Base-by-base conservation (phyloP, 169 alveolate species). In the Eimeria sp. region DNA sequence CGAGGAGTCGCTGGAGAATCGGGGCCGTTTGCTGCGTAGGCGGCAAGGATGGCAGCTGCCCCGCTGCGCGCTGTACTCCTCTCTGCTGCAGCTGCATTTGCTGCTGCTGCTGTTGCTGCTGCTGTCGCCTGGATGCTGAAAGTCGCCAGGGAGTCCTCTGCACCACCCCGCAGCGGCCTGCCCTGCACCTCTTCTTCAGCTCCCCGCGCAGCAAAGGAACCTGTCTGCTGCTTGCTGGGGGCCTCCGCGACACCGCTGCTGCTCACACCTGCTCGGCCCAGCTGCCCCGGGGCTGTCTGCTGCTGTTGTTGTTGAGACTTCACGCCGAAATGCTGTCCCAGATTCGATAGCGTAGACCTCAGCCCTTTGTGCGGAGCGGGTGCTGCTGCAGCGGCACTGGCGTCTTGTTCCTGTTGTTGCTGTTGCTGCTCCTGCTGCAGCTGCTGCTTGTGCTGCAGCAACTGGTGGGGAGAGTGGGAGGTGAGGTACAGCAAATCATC, bases 241-340 rank as follows among this genome's bases (percentile, higher is more conserved):
- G 82, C 27, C 54, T 72, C 82, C 51, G 16, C 51, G 10, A 34
- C n/a, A 13, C 9, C 11, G 82, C 54, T 72, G 82, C 54, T 40
- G 82, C 27, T 72, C 82, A 72, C 34, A 27, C 82, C 67, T 43
- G 89, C n/a, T 45, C 61, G 73, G 76, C 58, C 13, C 14, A 16
- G 76, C 34, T 49, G 91, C 34, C 54, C 40, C 47, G 54, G 9
- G 9, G 76, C 54, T 57, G 91, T 51, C 63, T 20, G 83, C 83
- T 87, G 94, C 83, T 87, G 94, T 49, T 87, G 94, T 83, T 87
- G 94, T 49, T 58, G 94, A 20, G 83, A 20, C 76, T 76, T 58
- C 4, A n/a, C 95, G 34, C 89, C 95, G 88, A 75, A 47, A 30
- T 54, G 73, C 82, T 57, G 89, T 22, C 89, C 95, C 63, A 51